Evolutionary conservation across 225 moss, liverwort and hornwort species (phyloP), one percentile per base, ranked within the genome.

Genomic region (Climacium dendroides): DNA sequence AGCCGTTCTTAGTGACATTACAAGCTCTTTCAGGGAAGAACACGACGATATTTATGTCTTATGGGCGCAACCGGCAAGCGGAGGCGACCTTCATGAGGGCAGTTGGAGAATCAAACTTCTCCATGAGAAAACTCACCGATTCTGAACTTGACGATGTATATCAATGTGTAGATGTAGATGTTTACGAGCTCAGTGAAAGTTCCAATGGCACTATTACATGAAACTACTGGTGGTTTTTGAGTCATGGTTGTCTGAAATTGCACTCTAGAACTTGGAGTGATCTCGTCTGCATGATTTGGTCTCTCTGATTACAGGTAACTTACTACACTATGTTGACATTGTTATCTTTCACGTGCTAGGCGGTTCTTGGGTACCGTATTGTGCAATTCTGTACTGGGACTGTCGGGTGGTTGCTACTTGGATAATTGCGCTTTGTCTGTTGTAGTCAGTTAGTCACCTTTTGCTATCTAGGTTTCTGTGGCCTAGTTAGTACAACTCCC

Each of bases 121-220:
- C 35, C 18, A 32, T 95, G 55, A 90, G 91, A 86, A 94, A 85
- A 69, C 80, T 96, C 26, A 3, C 74, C 35, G 91, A 91, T 60
- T 86, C 81, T 34, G 88, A 90, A 61, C 90, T 96, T 60, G 93
- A 95, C 64, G 88, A 87, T 60, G 81, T 95, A 48, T 96, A 95
- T 77, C 94, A 96, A 66, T 94, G 95, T 89, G 76, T 94, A 43
- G 96, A 96, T 85, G 95, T 96, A 22, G 94, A 96, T 89, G 94
- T 96, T 32, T 96, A 89, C 85, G 89, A 93, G 87, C 94, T 96
- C 41, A 63, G 22, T 24, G 80, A 65, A 85, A 80, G 47, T 11
- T 74, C 78, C 23, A 69, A 63, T 26, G 52, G 85, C 70, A 83
- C 71, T 81, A 39, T 62, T 18, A 24, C 61, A 29, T 92, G 66